Percentiles rank a stretch among this genome's conserved stretches.
Evolutionary conservation across 768 basidiomycete genomes (phyloP).

Genomic region (Hericium rajendrae): DNA sequence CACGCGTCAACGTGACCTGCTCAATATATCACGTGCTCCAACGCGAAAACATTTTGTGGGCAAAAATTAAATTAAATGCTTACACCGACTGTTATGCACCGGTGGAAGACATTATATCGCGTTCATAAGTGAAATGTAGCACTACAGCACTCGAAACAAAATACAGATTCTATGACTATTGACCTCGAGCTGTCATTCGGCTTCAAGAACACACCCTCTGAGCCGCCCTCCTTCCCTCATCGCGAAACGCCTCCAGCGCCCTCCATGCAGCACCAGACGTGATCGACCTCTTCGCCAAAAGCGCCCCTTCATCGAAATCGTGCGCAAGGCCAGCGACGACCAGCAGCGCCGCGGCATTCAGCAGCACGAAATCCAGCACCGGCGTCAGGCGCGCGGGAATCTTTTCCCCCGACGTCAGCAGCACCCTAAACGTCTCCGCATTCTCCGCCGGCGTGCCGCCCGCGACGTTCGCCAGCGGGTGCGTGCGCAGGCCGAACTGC

Average conservation of each 20-base stretch:
- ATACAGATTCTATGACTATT: too few species aligned
- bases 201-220: background rate
- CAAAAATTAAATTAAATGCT: too few species aligned
- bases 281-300: slow-evolving; percentile 53
- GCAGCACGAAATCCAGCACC: slow-evolving; percentile 75
- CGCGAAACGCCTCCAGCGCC: slow-evolving; percentile 9
- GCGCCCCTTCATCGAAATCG: slow-evolving; percentile 62
- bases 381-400: slow-evolving; percentile 51
- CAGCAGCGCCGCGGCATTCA: slow-evolving; percentile 86
- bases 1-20: background rate
- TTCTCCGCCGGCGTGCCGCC: slow-evolving; percentile 77
- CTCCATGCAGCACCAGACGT: slow-evolving; percentile 41
- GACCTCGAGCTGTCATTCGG: too few species aligned
- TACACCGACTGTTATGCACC: too few species aligned
- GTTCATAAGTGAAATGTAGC: background rate
- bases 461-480: slow-evolving; percentile 60
- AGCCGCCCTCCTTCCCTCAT: background rate
- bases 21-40: background rate
- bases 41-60: background rate
- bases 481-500: slow-evolving; percentile 67
- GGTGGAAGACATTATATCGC: too few species aligned
- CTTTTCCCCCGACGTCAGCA: slow-evolving; percentile 50
- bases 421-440: slow-evolving; percentile 54
- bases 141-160: background rate
- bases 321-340: slow-evolving; percentile 72